Evolutionary conservation across 2,329 filamentous ascomycete genomes (phyloP).

Genomic region (Ophiostoma perfectum): DNA sequence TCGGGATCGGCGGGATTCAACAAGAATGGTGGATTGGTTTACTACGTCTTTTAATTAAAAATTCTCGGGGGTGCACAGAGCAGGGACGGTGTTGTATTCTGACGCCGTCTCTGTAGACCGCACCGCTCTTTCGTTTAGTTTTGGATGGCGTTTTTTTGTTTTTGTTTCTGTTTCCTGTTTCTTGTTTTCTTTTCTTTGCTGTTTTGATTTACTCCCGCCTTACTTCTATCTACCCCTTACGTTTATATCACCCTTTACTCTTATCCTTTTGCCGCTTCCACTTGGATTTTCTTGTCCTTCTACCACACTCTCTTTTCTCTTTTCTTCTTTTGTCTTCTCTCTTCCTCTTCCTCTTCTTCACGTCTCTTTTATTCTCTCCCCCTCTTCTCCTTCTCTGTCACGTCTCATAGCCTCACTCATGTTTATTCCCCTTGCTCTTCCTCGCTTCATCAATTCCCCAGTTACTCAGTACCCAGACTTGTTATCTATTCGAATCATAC

Average conservation of each 20-base stretch:
- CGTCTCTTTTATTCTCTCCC: background rate
- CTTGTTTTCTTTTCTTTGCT: background rate
- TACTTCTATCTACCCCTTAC: background rate
- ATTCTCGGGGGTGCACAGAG: background rate
- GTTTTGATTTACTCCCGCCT: background rate
- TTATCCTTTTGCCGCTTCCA: too few species aligned
- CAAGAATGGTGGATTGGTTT: constrained; percentile 3
- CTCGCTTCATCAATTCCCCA: constrained; percentile 1
- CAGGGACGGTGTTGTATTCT: background rate
- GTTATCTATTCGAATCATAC: background rate
- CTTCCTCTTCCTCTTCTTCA: background rate
- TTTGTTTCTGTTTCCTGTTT: background rate
- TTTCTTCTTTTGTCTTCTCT: background rate
- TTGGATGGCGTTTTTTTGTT: constrained; percentile 12
- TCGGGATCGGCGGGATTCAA: background rate
- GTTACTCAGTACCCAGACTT: constrained; percentile 6
- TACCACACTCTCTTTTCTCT: background rate
- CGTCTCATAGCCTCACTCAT: background rate
- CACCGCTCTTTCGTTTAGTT: constrained; percentile 5
- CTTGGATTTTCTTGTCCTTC: background rate
- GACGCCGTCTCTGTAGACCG: background rate
- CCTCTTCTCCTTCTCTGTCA: background rate
- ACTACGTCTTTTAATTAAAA: constrained; percentile 9
- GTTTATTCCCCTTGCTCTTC: background rate
- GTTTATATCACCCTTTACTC: constrained; percentile 5